phyloP scores from a whole-genome alignment of 306 rosid genomes.

The Trifolium repens region DNA sequence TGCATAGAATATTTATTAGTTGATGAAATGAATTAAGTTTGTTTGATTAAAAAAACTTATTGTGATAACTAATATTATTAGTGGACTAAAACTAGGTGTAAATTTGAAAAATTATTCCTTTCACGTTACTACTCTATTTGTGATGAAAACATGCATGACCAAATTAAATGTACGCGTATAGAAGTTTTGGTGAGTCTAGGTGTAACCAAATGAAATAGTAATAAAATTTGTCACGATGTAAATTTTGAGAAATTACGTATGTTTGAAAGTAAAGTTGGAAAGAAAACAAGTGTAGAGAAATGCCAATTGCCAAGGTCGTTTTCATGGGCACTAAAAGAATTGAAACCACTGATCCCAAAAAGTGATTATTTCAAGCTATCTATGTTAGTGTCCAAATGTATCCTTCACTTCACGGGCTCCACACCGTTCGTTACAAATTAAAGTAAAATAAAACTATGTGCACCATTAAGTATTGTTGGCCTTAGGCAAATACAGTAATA shows the following conservation, averaged over 20 bases:
- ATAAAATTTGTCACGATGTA: conserved; percentile 4
- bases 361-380: conserved; percentile 38
- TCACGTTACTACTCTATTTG: neutral
- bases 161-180: neutral
- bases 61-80: neutral
- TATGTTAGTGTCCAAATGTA: conserved; percentile 22
- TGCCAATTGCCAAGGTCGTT: conserved; percentile 34
- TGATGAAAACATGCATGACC: neutral
- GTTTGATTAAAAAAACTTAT: neutral
- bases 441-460: conserved; percentile 18
- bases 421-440: conserved; percentile 11
- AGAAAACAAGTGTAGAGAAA: conserved; percentile 14
- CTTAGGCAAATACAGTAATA: neutral
- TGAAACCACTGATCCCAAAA: conserved; percentile 32
- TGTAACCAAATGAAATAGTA: neutral
- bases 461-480: conserved; percentile 27
- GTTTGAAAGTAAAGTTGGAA: conserved; percentile 22
- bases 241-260: neutral
- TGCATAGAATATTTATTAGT: no score
- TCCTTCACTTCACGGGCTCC: conserved; percentile 45
- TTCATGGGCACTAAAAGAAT: conserved; percentile 35
- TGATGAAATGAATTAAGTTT: no score
- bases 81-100: conserved; percentile 19
- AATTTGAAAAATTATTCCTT: neutral
- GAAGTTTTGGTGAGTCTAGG: neutral